A percentile compares a stretch with the other conserved stretches of the same genome.
These are phyloP conservation scores for Juglanconis juglandina DNA, from an alignment of 2,329 filamentous ascomycete species.

Conservation along the genomic window DNA sequence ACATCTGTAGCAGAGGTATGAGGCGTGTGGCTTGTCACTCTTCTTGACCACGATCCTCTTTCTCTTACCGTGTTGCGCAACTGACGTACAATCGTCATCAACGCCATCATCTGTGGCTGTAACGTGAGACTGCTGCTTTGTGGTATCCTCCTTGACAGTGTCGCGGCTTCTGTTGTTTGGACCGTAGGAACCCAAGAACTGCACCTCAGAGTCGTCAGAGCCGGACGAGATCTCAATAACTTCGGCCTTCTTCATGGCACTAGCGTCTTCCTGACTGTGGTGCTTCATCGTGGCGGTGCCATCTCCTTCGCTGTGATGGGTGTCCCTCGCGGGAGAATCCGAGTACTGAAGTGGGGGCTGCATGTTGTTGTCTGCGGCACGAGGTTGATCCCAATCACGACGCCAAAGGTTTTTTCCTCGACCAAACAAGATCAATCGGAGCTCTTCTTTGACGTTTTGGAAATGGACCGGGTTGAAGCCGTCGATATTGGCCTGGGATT, in stretches of 20 bases:
- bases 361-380: neutral
- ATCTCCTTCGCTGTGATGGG: neutral
- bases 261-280: neutral
- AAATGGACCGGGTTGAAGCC: constrained; percentile 5
- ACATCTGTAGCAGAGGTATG: constrained; percentile 33
- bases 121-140: too few relatives aligned
- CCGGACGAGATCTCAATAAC: neutral
- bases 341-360: too few relatives aligned
- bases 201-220: neutral
- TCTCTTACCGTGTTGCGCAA: neutral
- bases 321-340: neutral
- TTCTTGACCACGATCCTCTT: neutral
- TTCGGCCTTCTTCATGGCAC: neutral
- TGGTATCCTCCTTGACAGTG: neutral
- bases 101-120: too few relatives aligned
- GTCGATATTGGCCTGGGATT: neutral
- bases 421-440: neutral
- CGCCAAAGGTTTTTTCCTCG: neutral
- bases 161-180: neutral
- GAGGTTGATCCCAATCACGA: constrained; percentile 1
- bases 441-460: neutral
- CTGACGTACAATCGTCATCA: too few relatives aligned
- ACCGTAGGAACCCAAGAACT: neutral
- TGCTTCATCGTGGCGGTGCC: neutral
- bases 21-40: neutral